A percentile compares a stretch with the other conserved stretches of the same genome.
Evolutionary conservation across 169 alveolate species (phyloP).

Genomic region (Haemoproteus tartakovskyi): DNA sequence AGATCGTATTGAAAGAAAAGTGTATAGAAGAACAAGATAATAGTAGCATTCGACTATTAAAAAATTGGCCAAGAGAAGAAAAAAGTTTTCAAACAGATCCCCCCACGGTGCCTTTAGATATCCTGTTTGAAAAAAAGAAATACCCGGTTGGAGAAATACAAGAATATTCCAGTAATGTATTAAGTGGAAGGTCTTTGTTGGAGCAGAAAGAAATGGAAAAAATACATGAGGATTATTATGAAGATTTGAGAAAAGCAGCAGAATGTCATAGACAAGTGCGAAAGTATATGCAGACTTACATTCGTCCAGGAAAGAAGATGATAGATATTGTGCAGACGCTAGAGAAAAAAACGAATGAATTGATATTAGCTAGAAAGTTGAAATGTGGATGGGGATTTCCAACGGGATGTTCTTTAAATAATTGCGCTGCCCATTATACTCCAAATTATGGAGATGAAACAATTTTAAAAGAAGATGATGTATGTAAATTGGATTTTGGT

Average conservation of each 20-base stretch:
- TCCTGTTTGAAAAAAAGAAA: slow-evolving; percentile 55
- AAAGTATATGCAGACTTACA: slow-evolving; percentile 92
- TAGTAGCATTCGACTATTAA: slow-evolving; percentile 69
- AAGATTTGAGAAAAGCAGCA: slow-evolving; percentile 96
- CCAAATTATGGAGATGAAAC: slow-evolving; percentile 93
- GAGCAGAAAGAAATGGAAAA: slow-evolving; percentile 91
- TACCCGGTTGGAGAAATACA: slow-evolving; percentile 72
- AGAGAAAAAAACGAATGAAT: slow-evolving; percentile 94
- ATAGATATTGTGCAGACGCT: slow-evolving; percentile 94
- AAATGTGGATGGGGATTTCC: slow-evolving; percentile 99
- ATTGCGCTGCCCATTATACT: slow-evolving; percentile 99
- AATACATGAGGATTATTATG: slow-evolving; percentile 83
- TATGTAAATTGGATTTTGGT: slow-evolving; percentile 99
- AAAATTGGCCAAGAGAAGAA: slow-evolving; percentile 74
- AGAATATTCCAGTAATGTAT: slow-evolving; percentile 16
- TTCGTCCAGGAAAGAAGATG: slow-evolving; percentile 90
- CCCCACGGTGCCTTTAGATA: slow-evolving; percentile 77
- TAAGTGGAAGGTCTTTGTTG: slow-evolving; percentile 70
- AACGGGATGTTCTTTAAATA: slow-evolving; percentile 96
- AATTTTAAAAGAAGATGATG: slow-evolving; percentile 81
- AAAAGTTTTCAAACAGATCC: slow-evolving; percentile 76
- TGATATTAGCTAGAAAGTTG: slow-evolving; percentile 92
- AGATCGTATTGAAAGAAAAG: slow-evolving; percentile 22
- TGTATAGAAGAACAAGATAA: slow-evolving; percentile 72
- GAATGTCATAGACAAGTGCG: slow-evolving; percentile 99